Evolutionary conservation across 495 filamentous ascomycete species (phyloP).

Genomic region (Penicillium antarcticum): DNA sequence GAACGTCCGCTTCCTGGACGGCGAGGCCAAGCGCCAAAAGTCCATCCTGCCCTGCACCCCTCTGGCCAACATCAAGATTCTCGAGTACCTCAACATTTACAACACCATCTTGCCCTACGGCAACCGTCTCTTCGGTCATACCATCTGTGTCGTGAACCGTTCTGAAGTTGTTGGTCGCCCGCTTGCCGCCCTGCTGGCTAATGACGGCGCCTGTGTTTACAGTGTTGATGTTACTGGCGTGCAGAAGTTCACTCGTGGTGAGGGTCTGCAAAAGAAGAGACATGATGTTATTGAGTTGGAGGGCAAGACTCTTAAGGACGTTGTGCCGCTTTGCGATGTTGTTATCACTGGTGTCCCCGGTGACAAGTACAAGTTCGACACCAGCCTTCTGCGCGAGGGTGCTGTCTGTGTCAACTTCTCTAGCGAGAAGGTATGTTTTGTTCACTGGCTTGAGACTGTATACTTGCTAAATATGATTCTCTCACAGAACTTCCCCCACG

Average conservation of each 20-base stretch:
- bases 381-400: constrained; percentile 75
- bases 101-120: constrained; percentile 94
- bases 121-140: constrained; percentile 85
- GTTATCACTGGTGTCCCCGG: constrained; percentile 92
- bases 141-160: constrained; percentile 91
- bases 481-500: constrained; percentile 74
- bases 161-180: constrained; percentile 93
- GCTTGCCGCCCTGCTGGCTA: constrained; percentile 89
- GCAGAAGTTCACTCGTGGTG: constrained; percentile 87
- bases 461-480: constrained; percentile 1
- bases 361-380: constrained; percentile 82
- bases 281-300: constrained; percentile 82
- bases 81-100: constrained; percentile 93
- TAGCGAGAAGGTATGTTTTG: constrained; percentile 66
- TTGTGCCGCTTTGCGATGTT: constrained; percentile 83
- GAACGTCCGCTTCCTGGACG: constrained; percentile 91
- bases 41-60: constrained; percentile 94
- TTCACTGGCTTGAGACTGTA: neutral
- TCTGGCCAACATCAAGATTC: constrained; percentile 90
- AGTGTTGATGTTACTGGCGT: constrained; percentile 88
- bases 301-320: constrained; percentile 71
- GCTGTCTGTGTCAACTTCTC: constrained; percentile 98
- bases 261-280: constrained; percentile 72
- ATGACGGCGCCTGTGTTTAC: constrained; percentile 94
- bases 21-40: constrained; percentile 70